These are phyloP conservation scores for Guillardia theta DNA, from an alignment of 78 protist species.

Conservation along the genomic window DNA sequence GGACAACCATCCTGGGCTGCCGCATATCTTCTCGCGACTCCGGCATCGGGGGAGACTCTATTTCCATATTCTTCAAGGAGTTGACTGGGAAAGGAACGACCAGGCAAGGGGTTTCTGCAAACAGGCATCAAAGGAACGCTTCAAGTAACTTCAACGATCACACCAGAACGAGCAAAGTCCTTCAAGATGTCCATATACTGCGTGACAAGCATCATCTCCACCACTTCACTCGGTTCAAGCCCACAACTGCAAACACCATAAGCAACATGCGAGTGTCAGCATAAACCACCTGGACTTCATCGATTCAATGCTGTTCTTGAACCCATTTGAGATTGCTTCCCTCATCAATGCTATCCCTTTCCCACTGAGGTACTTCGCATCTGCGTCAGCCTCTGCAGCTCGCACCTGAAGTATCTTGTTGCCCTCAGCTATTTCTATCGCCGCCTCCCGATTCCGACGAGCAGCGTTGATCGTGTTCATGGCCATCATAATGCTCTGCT, in stretches of 20 bases:
- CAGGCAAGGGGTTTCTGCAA: too few species aligned
- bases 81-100: too few species aligned
- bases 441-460: background rate
- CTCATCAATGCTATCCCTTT: background rate
- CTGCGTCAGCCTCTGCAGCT: background rate
- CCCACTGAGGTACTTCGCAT: background rate
- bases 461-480: slow-evolving; percentile 2
- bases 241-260: background rate
- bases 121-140: too few species aligned
- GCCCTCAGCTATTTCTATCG: background rate
- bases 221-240: slow-evolving; percentile 13
- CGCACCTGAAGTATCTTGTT: background rate
- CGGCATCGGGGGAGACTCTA: too few species aligned
- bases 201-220: background rate
- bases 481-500: background rate
- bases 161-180: too few species aligned
- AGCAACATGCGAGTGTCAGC: too few species aligned
- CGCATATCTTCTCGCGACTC: too few species aligned
- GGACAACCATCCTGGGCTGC: too few species aligned
- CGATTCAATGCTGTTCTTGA: background rate
- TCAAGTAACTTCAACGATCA: too few species aligned
- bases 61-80: too few species aligned
- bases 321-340: background rate
- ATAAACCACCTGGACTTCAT: too few species aligned
- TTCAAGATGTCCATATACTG: too few species aligned